These are phyloP conservation scores for Bondarzewia mesenterica DNA, from an alignment of 1,284 basidiomycete genomes.

Conservation along the genomic window DNA sequence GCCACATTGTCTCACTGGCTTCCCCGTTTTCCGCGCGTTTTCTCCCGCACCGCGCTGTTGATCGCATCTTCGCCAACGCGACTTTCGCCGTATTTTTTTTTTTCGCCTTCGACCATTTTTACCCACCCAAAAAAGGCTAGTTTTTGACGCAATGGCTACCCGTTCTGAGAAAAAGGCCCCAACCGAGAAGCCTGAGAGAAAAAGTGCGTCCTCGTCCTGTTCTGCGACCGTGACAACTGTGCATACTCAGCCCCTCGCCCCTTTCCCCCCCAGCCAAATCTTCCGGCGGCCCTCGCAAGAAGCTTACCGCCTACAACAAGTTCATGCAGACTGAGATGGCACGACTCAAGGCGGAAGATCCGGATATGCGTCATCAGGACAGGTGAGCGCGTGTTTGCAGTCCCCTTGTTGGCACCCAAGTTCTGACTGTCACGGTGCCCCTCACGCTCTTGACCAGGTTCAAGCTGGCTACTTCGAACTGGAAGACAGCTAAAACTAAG, in stretches of 20 bases:
- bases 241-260: too few species aligned
- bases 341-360: constrained; percentile 63
- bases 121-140: not conserved
- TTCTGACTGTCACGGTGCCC: constrained; percentile 5
- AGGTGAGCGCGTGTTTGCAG: constrained; percentile 36
- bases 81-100: not conserved
- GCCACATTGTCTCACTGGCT: not conserved
- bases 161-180: constrained; percentile 11
- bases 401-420: not conserved
- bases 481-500: constrained; percentile 56
- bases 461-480: constrained; percentile 66
- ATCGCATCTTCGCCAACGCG: constrained; percentile 1
- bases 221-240: too few species aligned
- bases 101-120: not conserved
- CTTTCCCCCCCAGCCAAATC: constrained; percentile 27
- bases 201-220: constrained; percentile 5
- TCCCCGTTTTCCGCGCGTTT: not conserved
- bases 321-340: constrained; percentile 76
- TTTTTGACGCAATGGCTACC: constrained; percentile 9
- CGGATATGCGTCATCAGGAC: constrained; percentile 62
- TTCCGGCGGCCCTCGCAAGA: constrained; percentile 35
- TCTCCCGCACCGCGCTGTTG: not conserved
- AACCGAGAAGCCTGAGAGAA: constrained; percentile 16
- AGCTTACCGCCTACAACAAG: constrained; percentile 66
- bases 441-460: constrained; percentile 37